Conservation (phyloP, 306 rosid species). For the Castanea crenata region DNA sequence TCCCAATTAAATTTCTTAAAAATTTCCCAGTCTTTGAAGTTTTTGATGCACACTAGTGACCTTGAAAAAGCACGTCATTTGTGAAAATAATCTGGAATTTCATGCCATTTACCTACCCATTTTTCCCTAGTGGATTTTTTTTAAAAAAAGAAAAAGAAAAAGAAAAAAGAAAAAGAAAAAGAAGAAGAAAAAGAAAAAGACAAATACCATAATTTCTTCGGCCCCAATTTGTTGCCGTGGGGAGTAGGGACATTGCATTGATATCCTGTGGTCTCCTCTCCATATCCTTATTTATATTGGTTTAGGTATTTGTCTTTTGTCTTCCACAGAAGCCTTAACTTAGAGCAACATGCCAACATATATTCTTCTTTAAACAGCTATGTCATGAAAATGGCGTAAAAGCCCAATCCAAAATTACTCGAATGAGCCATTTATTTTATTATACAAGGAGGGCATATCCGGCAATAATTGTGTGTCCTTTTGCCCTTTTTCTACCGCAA, state of each 20-base stretch:
- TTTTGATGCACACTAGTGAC: no score
- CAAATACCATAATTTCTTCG: no score
- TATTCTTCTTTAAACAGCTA: not conserved
- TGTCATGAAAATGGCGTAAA: not conserved
- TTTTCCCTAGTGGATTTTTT: not conserved
- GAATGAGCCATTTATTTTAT: not conserved
- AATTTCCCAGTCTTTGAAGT: no score
- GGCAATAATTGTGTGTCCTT: not conserved
- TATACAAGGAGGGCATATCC: constrained; percentile 6
- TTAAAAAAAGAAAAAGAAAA: no score
- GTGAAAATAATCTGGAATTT: not conserved
- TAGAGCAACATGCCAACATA: not conserved
- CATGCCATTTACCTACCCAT: not conserved
- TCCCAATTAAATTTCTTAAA: no score
- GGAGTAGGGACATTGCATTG: no score
- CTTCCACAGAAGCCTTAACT: not conserved
- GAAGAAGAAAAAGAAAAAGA: no score
- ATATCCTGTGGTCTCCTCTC: not conserved
- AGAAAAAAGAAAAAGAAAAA: no score
- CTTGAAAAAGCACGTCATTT: no score
- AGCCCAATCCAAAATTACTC: not conserved
- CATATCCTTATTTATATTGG: not conserved
- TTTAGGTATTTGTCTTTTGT: constrained; percentile 16
- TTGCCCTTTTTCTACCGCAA: constrained; percentile 20
- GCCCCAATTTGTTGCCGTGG: no score